These are phyloP conservation scores for Nakazawaea pomicola DNA, from an alignment of 805 yeast species.

Conservation along the genomic window DNA sequence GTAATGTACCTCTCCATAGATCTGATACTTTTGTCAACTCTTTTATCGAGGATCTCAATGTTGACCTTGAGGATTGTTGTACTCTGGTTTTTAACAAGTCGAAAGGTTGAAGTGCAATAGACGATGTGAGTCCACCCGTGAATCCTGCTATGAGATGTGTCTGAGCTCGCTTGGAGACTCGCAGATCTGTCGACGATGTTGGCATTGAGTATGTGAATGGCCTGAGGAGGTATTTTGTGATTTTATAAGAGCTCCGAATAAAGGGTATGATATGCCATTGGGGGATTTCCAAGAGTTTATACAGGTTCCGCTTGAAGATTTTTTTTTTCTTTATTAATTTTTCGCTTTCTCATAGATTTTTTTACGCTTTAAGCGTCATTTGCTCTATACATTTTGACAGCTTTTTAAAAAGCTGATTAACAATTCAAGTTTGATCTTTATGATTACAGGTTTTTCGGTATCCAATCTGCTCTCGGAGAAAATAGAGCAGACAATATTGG, in stretches of 20 bases:
- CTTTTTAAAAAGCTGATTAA: background rate
- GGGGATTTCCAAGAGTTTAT: too few species aligned
- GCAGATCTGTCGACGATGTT: background rate
- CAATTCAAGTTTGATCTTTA: background rate
- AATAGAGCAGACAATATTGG: conserved; percentile 5
- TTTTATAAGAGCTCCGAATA: background rate
- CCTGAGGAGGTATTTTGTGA: background rate
- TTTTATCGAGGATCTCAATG: conserved; percentile 27
- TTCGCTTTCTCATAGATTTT: background rate
- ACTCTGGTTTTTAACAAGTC: conserved; percentile 85
- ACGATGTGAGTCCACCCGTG: conserved; percentile 76
- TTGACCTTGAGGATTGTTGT: conserved; percentile 48
- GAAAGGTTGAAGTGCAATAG: conserved; percentile 79
- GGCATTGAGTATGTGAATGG: background rate
- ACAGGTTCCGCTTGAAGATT: too few species aligned
- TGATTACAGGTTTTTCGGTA: background rate
- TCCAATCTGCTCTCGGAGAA: background rate
- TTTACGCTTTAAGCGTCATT: background rate
- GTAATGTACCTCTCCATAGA: conserved; percentile 92
- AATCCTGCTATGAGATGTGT: conserved; percentile 78
- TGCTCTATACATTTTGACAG: background rate
- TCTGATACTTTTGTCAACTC: conserved; percentile 40
- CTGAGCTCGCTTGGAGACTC: conserved; percentile 6
- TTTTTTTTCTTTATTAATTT: too few species aligned
- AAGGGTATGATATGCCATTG: too few species aligned